Conservation (phyloP, 2,329 filamentous ascomycete species). For the Thermoascus crustaceus region DNA sequence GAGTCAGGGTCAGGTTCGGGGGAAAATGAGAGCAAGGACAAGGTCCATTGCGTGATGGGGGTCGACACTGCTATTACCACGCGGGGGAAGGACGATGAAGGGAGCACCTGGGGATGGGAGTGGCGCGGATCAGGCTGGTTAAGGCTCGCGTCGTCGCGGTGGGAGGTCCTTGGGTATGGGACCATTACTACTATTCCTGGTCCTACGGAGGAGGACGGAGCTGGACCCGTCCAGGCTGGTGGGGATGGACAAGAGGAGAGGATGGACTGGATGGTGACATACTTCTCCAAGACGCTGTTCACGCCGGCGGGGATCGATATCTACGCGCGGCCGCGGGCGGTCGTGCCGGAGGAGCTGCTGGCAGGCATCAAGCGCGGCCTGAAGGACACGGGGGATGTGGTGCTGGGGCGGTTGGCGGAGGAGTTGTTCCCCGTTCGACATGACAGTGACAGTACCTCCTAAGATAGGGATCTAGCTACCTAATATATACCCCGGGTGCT, state of each 20-base stretch:
- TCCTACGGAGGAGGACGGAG: too few species aligned
- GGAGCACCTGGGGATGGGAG: slow-evolving; percentile 52
- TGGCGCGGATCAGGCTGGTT: slow-evolving; percentile 75
- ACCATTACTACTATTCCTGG: slow-evolving; percentile 37
- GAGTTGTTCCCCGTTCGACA: slow-evolving; percentile 41
- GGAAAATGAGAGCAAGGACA: too few species aligned
- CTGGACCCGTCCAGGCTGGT: too few species aligned
- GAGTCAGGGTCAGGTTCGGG: too few species aligned
- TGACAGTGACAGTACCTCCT: slow-evolving; percentile 14
- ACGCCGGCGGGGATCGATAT: slow-evolving; percentile 75
- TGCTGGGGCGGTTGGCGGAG: slow-evolving; percentile 46
- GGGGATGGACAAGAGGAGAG: slow-evolving; percentile 11
- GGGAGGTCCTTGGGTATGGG: slow-evolving; percentile 75
- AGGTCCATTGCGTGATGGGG: too few species aligned
- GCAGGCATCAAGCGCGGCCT: slow-evolving; percentile 49
- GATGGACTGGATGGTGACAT: slow-evolving; percentile 65
- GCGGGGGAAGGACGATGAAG: not conserved
- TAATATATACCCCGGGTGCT: too few species aligned
- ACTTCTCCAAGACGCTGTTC: slow-evolving; percentile 75
- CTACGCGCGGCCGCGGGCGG: slow-evolving; percentile 57
- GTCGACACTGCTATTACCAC: not conserved
- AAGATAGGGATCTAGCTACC: too few species aligned
- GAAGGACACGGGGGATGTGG: slow-evolving; percentile 41
- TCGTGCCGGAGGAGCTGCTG: slow-evolving; percentile 51
- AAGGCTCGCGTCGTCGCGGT: slow-evolving; percentile 63